A percentile compares a stretch with the other conserved stretches of the same genome.
Evolutionary conservation across 1,284 basidiomycete species (phyloP).

Genomic region (Abortiporus biennis): DNA sequence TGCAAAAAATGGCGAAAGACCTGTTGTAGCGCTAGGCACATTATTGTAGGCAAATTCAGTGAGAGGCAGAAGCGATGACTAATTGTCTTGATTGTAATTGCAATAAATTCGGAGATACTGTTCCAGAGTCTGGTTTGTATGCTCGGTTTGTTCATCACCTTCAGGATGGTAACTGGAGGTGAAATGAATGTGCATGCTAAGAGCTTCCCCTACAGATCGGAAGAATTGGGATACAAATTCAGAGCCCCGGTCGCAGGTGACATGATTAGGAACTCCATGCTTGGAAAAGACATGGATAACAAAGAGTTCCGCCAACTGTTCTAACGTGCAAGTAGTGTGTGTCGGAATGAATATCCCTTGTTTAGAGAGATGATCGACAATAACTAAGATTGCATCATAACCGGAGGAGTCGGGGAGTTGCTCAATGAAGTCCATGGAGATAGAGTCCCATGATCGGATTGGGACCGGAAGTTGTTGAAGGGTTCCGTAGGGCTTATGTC

Average conservation of each 20-base stretch:
- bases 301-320: conserved; percentile 34
- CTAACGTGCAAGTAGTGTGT: conserved; percentile 25
- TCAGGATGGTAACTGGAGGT: conserved; percentile 40
- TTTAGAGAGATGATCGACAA: too few relatives aligned
- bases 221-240: conserved; percentile 40
- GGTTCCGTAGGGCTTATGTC: conserved; percentile 20
- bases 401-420: conserved; percentile 26
- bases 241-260: conserved; percentile 36
- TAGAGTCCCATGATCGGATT: conserved; percentile 21
- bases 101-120: conserved; percentile 33
- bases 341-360: conserved; percentile 22
- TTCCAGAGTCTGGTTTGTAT: conserved; percentile 30
- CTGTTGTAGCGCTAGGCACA: conserved; percentile 26
- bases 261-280: conserved; percentile 32
- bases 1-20: conserved; percentile 29
- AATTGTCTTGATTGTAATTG: conserved; percentile 27
- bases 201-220: conserved; percentile 27
- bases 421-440: conserved; percentile 32
- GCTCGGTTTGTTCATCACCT: conserved; percentile 34
- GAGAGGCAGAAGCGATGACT: conserved; percentile 28
- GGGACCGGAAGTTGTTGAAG: conserved; percentile 19
- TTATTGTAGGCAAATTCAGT: conserved; percentile 31
- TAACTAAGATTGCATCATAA: too few relatives aligned
- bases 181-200: conserved; percentile 30
- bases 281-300: conserved; percentile 31